Conservation (phyloP, 495 filamentous ascomycete genomes). For the Aspergillus panamensis region DNA sequence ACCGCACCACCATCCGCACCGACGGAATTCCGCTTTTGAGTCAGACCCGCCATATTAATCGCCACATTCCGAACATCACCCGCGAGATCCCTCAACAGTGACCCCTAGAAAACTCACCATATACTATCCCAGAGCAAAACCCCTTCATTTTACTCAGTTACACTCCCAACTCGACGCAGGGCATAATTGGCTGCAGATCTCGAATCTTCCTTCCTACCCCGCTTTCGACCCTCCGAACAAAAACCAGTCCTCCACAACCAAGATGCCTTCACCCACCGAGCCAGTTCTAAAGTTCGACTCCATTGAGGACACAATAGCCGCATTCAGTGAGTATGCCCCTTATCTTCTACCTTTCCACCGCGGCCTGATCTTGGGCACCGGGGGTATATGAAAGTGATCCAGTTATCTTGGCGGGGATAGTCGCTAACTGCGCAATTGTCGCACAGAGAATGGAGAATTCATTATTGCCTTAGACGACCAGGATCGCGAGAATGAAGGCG, state of each 20-base stretch:
- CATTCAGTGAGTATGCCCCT: conserved; percentile 64
- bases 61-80: background rate
- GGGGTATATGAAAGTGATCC: background rate
- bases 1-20: background rate
- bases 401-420: background rate
- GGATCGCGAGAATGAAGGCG: conserved; percentile 93
- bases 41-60: background rate
- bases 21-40: background rate
- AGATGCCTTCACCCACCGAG: conserved; percentile 40
- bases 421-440: conserved; percentile 19
- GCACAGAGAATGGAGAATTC: conserved; percentile 79
- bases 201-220: background rate
- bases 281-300: conserved; percentile 60
- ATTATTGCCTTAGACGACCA: conserved; percentile 90
- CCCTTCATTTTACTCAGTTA: background rate
- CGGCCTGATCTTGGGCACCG: background rate
- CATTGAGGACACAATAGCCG: conserved; percentile 78
- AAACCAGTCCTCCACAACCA: conserved; percentile 3
- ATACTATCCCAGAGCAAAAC: background rate
- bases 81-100: background rate
- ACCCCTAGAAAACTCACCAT: background rate
- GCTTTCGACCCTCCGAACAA: background rate
- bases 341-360: conserved; percentile 10
- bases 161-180: background rate
- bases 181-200: background rate